Conservation (phyloP, 192 early-diverging fungal genomes). For the Entomortierella chlamydospora region DNA sequence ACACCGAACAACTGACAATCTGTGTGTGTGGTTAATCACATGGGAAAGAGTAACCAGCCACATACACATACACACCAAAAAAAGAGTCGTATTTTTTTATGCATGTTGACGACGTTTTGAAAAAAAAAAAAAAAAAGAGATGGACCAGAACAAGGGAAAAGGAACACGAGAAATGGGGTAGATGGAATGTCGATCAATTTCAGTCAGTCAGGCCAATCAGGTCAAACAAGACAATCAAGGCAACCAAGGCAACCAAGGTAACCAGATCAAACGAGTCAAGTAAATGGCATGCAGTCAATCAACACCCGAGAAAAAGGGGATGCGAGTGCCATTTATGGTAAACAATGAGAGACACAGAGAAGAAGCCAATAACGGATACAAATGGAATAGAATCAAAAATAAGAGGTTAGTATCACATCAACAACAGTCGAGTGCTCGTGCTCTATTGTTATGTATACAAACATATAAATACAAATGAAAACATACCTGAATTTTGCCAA, state of each 20-base stretch:
- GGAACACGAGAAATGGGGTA: too few species aligned
- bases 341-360: slow-evolving; percentile 13
- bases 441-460: not conserved
- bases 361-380: too few species aligned
- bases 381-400: not conserved
- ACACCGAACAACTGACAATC: slow-evolving; percentile 47
- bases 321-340: slow-evolving; percentile 1
- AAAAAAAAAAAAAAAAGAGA: too few species aligned
- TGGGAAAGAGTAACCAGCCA: not conserved
- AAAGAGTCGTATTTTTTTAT: not conserved
- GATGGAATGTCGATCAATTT: too few species aligned
- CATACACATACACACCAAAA: not conserved
- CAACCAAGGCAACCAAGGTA: not conserved
- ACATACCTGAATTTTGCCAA: slow-evolving; percentile 46
- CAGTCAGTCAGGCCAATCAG: too few species aligned
- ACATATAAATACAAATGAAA: not conserved
- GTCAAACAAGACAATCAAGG: too few species aligned
- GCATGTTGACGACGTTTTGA: too few species aligned
- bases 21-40: not conserved
- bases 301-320: not conserved
- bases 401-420: slow-evolving; percentile 1
- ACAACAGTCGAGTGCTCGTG: not conserved
- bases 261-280: not conserved
- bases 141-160: too few species aligned
- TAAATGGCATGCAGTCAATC: not conserved